phyloP scores from a whole-genome alignment of 164 flowering plant species.

The Umbilicus rupestris region DNA sequence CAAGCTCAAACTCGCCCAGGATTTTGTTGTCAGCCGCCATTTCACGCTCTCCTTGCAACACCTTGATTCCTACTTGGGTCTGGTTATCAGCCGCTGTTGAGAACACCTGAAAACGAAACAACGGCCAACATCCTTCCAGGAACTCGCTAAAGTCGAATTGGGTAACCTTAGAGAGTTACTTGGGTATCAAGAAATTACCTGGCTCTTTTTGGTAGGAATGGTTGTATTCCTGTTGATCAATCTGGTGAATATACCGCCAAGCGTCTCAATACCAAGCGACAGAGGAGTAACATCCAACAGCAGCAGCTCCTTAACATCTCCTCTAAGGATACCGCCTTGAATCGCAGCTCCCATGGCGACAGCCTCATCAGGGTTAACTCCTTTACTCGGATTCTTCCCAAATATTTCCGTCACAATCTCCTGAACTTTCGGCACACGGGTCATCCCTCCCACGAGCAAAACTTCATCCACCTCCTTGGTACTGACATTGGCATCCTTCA shows the following conservation, averaged over 20 bases:
- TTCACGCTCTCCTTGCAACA: conserved; percentile 27
- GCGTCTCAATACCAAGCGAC: conserved; percentile 33
- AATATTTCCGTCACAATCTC: conserved; percentile 23
- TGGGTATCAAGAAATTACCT: conserved; percentile 6
- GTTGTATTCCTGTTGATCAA: conserved; percentile 32
- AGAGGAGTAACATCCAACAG: conserved; percentile 33
- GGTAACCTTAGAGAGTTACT: too few relatives aligned
- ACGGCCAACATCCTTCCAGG: background rate
- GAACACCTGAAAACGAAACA: conserved; percentile 18
- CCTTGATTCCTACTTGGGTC: conserved; percentile 26
- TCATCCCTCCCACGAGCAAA: conserved; percentile 33
- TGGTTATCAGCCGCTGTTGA: conserved; percentile 35
- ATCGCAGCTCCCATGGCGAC: conserved; percentile 41
- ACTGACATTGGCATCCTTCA: conserved; percentile 28
- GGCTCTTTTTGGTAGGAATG: conserved; percentile 32
- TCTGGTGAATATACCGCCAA: conserved; percentile 31
- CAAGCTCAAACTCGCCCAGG: conserved; percentile 26
- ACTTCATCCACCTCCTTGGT: conserved; percentile 29
- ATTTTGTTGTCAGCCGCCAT: conserved; percentile 27
- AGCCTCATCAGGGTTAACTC: conserved; percentile 36
- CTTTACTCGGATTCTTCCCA: conserved; percentile 30
- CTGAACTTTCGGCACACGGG: conserved; percentile 31
- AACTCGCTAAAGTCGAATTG: background rate
- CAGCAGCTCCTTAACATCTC: conserved; percentile 35
- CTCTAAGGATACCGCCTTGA: conserved; percentile 29